These are phyloP conservation scores for Penicilliopsis zonata DNA, from an alignment of 495 filamentous ascomycete genomes.

Conservation along the genomic window DNA sequence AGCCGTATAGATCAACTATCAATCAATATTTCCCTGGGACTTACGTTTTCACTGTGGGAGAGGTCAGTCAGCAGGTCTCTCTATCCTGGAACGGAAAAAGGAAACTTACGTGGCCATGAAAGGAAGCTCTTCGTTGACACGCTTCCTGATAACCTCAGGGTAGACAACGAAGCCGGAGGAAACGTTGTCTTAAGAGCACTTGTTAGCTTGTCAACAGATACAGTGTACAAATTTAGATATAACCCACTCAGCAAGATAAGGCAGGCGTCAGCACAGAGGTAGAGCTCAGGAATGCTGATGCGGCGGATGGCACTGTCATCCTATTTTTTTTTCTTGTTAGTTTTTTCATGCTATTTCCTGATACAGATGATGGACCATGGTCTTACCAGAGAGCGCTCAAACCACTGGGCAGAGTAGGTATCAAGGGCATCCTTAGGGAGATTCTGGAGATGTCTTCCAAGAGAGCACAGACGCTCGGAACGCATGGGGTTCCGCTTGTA, in stretches of 20 bases:
- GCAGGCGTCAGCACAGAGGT: conserved; percentile 73
- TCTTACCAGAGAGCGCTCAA: conserved; percentile 50
- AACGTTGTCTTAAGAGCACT: conserved; percentile 50
- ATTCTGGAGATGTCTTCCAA: conserved; percentile 58
- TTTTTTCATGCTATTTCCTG: background rate
- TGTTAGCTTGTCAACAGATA: no score
- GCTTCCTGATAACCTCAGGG: conserved; percentile 59
- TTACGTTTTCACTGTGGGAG: conserved; percentile 27
- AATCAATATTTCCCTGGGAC: conserved; percentile 1
- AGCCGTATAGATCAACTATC: conserved; percentile 7
- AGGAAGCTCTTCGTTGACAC: conserved; percentile 67
- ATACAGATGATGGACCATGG: conserved; percentile 5
- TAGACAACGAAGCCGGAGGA: conserved; percentile 76
- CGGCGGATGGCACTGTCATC: conserved; percentile 53
- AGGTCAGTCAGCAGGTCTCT: conserved; percentile 8
- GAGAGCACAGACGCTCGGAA: conserved; percentile 67
- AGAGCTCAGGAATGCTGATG: conserved; percentile 68
- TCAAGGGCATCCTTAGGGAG: conserved; percentile 56
- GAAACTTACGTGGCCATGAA: conserved; percentile 68
- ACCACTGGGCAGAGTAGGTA: conserved; percentile 79
- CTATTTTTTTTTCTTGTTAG: conserved; percentile 9
- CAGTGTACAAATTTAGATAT: no score
- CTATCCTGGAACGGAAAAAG: background rate
- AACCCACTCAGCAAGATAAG: conserved; percentile 50
- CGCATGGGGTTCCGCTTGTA: conserved; percentile 93